A percentile compares a stretch with the other conserved stretches of the same genome.
Evolutionary conservation across 306 rosid species (phyloP).

Genomic region (Trifolium pratense): DNA sequence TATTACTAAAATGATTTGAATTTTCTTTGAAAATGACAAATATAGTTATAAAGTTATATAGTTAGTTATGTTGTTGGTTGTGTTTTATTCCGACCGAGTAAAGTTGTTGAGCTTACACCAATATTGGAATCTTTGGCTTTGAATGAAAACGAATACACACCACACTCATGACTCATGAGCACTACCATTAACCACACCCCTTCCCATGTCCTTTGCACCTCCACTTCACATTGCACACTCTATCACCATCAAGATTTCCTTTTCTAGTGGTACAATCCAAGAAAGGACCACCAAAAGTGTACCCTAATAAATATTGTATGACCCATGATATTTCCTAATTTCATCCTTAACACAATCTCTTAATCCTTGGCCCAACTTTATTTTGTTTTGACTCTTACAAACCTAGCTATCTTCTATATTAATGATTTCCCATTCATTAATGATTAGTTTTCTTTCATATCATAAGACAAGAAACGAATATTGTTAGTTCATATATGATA

Average conservation of each 20-base stretch:
- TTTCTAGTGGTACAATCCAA: slow-evolving; percentile 42
- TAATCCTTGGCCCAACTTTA: slow-evolving; percentile 47
- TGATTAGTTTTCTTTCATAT: background rate
- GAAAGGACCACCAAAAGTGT: slow-evolving; percentile 58
- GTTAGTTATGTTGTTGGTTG: slow-evolving; percentile 50
- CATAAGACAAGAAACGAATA: background rate
- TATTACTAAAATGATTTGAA: slow-evolving; percentile 32
- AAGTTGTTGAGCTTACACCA: slow-evolving; percentile 48
- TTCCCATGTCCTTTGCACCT: slow-evolving; percentile 15
- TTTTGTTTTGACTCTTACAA: slow-evolving; percentile 30
- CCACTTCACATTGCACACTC: background rate
- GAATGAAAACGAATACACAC: slow-evolving; percentile 32
- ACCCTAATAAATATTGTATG: slow-evolving; percentile 61
- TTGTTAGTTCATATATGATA: slow-evolving; percentile 14
- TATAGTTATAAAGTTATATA: slow-evolving; percentile 5
- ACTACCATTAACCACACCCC: background rate
- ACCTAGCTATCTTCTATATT: background rate
- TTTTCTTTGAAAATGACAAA: slow-evolving; percentile 45
- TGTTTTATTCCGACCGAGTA: slow-evolving; percentile 80
- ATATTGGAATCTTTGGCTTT: slow-evolving; percentile 48
- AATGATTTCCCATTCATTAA: slow-evolving; percentile 2
- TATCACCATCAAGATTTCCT: slow-evolving; percentile 54
- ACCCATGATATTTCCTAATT: slow-evolving; percentile 56
- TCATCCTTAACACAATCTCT: slow-evolving; percentile 44
- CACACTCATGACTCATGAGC: slow-evolving; percentile 3